Conservation (phyloP, 495 filamentous ascomycete genomes). For the Neurospora pannonica region DNA sequence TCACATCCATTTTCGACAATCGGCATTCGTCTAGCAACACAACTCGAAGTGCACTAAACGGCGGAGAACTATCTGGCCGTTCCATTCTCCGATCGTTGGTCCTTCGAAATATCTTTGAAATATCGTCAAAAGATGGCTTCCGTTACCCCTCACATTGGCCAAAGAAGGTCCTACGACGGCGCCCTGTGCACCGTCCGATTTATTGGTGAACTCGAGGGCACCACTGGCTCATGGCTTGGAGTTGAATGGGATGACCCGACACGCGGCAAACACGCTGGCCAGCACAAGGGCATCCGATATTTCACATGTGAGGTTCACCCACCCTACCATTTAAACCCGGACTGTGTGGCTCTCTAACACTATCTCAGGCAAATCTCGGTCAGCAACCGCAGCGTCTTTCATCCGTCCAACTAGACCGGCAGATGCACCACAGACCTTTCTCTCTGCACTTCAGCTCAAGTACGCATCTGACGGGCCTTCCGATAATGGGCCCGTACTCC, state of each 20-base stretch:
- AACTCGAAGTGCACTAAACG: background rate
- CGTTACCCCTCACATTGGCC: slow-evolving; percentile 39
- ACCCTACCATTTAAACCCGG: background rate
- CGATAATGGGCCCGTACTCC: slow-evolving; percentile 4
- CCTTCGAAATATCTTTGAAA: background rate
- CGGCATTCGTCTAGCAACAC: background rate
- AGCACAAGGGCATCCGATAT: slow-evolving; percentile 67
- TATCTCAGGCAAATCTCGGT: slow-evolving; percentile 50
- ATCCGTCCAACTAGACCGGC: slow-evolving; percentile 63
- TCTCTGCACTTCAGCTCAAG: slow-evolving; percentile 72
- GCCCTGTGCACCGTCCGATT: slow-evolving; percentile 78
- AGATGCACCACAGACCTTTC: slow-evolving; percentile 59
- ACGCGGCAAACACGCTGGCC: slow-evolving; percentile 84
- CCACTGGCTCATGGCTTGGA: slow-evolving; percentile 77
- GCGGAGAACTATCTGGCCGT: background rate
- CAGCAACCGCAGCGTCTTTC: slow-evolving; percentile 70
- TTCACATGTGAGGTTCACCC: slow-evolving; percentile 58
- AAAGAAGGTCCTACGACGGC: slow-evolving; percentile 68
- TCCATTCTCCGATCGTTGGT: background rate
- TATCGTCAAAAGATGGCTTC: slow-evolving; percentile 7
- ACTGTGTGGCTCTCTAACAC: background rate
- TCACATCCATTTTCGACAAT: background rate
- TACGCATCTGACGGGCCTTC: slow-evolving; percentile 54
- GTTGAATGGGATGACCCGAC: slow-evolving; percentile 91
- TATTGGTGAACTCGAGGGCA: slow-evolving; percentile 64